Base-by-base conservation (phyloP, 495 filamentous ascomycete genomes). In the Neohortaea acidophila region DNA sequence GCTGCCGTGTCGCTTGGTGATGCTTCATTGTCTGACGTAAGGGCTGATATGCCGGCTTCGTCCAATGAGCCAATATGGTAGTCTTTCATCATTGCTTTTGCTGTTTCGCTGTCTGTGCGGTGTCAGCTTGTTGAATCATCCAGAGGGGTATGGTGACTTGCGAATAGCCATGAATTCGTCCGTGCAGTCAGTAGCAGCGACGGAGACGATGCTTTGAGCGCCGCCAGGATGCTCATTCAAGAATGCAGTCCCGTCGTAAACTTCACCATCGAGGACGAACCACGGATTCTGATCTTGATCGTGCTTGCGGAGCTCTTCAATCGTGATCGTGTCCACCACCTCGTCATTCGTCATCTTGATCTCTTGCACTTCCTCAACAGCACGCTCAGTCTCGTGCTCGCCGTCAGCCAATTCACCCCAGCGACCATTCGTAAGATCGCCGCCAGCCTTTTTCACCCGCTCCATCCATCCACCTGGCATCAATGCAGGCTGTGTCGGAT, bases 121-220 rank as follows among this genome's bases (percentile, higher is more conserved):
- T 43, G 14, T 31, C 30, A 45, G 28, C 11, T 4, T 29, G 19
- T n/a, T n/a, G n/a, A n/a, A n/a, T n/a, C n/a, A n/a, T n/a, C n/a
- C n/a, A n/a, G n/a, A n/a, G 21, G 24, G 11, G 1, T 19, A 5
- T n/a, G 14, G 7, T 14, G 3, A 66, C 81, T 69, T 71, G 84
- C 84, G 87, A 45, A 96, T 96, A 17, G 80, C 83, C 59, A 93
- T 71, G 54, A 96, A 96, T 49, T 96, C 87, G 48, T 94, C 87
- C 0, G 79, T 81, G n/a, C 68, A 74, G 62, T 96, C 85, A 42
- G 81, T 63, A 2, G 81, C 85, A 14, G 85, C 87, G 2, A 78
- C 83, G 30, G 77, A 75, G 39, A 77, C 72, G 53, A 96, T 94
- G 55, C 83, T 91, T 40, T 79, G 72, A 3, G 82, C 84, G 37